Evolutionary conservation across 2,329 filamentous ascomycete genomes (phyloP).

Genomic region (Sclerotinia trifoliorum): DNA sequence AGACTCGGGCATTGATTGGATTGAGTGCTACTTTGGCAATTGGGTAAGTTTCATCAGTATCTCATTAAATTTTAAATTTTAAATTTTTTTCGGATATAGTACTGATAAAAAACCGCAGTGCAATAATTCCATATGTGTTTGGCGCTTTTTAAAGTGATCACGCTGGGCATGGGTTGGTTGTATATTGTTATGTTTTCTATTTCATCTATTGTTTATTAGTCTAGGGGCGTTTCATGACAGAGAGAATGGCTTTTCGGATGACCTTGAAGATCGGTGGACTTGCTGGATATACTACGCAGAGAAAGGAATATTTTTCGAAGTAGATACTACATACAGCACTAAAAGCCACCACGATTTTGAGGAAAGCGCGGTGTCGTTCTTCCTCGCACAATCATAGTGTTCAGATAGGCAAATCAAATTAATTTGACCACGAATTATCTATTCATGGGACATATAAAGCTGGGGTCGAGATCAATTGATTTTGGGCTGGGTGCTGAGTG

Average conservation of each 20-base stretch:
- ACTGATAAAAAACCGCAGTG: constrained; percentile 33
- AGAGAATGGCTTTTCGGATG: constrained; percentile 18
- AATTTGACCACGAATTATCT: constrained; percentile 18
- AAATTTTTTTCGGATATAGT: background rate
- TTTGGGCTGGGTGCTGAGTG: background rate
- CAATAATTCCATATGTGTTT: constrained; percentile 41
- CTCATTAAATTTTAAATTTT: background rate
- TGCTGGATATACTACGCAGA: constrained; percentile 34
- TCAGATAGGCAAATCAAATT: constrained; percentile 23
- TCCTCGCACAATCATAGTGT: constrained; percentile 17
- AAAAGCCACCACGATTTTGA: constrained; percentile 11
- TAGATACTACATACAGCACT: constrained; percentile 26
- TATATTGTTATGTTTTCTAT: constrained; percentile 22
- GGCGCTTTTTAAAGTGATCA: constrained; percentile 32
- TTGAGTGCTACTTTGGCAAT: constrained; percentile 83
- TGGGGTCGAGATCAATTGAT: background rate
- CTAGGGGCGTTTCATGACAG: constrained; percentile 27
- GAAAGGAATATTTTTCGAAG: constrained; percentile 25
- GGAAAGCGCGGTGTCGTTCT: background rate
- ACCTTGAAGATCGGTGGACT: constrained; percentile 18
- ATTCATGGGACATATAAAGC: background rate
- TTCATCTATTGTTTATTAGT: constrained; percentile 24
- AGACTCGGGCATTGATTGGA: constrained; percentile 80
- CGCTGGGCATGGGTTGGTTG: constrained; percentile 15
- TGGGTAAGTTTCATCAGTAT: constrained; percentile 64